Evolutionary conservation across 1,284 basidiomycete genomes (phyloP), one percentile per base, ranked within the genome.

Genomic region (Tylopilus sp.): DNA sequence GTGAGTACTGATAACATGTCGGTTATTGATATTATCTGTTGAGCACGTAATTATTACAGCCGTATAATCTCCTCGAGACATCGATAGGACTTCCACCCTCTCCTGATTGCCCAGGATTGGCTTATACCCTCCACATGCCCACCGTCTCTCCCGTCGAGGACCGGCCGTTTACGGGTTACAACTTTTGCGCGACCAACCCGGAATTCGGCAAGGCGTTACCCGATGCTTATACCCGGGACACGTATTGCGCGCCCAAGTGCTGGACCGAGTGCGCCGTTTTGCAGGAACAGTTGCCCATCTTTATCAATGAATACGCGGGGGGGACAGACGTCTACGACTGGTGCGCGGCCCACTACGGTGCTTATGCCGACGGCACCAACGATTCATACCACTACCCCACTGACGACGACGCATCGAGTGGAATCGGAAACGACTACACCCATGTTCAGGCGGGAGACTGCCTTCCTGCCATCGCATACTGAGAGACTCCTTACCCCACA

Each of bases 31-130:
- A 46, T 41, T 20, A 41, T 47, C 18, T 50, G 5, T 29, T 56
- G 44, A 65, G 31, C 46, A 63, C 53, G 55, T 56, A 60, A 62
- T 53, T n/a, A 44, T 49, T n/a, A 50, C 50, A 69, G 64, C 64
- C 64, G 41, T 69, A 62, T 30, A 66, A 66, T 59, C 67, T 66
- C 56, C 64, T 66, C 29, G 64, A 64, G 49, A 65, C 65, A 29
- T 61, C 65, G 12, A 56, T 63, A 9, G 66, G 67, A 29, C 17
- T 66, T 15, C 63, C 64, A 3, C 65, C 64, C 11, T 39, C 65
- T 0, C 49, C 55, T 9, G 58, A 66, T 15, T 68, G 58, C 35
- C 43, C 64, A 0, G 50, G 51, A 24, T 43, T 66, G 31, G 44
- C 61, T 1, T 69, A 68, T 30, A 21, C 49, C 14, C 54, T 65